phyloP scores from a whole-genome alignment of 1,284 basidiomycete species.

The Inonotus obliquus region DNA sequence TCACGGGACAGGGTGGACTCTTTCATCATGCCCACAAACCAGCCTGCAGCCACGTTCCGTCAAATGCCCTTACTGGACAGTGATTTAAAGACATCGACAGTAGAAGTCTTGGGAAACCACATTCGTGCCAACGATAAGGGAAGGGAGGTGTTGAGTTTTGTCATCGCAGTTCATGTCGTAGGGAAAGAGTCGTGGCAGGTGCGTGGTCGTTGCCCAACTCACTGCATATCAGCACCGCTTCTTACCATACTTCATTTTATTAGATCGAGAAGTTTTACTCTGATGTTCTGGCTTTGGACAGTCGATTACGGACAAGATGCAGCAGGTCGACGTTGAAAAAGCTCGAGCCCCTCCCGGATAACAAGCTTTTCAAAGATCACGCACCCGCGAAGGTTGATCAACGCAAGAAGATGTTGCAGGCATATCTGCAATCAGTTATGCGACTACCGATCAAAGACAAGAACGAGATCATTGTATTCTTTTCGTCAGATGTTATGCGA shows the following conservation, averaged over 20 bases:
- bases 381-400: constrained; percentile 96
- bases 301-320: constrained; percentile 48
- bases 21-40: constrained; percentile 15
- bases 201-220: constrained; percentile 12
- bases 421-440: constrained; percentile 85
- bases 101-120: constrained; percentile 66
- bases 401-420: constrained; percentile 83
- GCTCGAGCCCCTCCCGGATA: constrained; percentile 82
- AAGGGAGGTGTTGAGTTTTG: constrained; percentile 83
- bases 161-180: constrained; percentile 61
- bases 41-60: constrained; percentile 43
- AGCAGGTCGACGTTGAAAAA: constrained; percentile 71
- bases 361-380: constrained; percentile 93
- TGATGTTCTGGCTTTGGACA: constrained; percentile 84
- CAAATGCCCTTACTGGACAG: constrained; percentile 63
- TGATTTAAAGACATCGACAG: constrained; percentile 62
- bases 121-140: constrained; percentile 83
- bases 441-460: constrained; percentile 83
- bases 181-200: constrained; percentile 81
- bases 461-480: constrained; percentile 87
- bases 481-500: constrained; percentile 84
- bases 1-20: constrained; percentile 14
- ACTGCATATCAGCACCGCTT: neutral
- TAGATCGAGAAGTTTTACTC: constrained; percentile 81
- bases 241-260: constrained; percentile 1